Evolutionary conservation across 768 basidiomycete species (phyloP).

Genomic region (Xerocomus potaroensis): DNA sequence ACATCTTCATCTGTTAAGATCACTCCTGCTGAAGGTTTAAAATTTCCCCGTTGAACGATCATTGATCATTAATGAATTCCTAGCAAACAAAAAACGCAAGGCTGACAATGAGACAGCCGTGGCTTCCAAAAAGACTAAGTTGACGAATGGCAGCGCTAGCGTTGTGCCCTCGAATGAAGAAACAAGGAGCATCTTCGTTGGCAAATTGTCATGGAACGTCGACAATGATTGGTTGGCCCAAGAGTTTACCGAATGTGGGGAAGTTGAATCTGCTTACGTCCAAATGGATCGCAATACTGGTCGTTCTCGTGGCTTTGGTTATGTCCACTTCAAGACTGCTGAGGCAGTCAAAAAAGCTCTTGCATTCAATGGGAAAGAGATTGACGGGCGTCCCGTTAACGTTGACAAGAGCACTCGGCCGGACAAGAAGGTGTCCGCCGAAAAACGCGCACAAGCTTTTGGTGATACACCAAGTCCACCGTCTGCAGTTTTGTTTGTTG

Average conservation of each 20-base stretch:
- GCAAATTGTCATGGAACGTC: constrained; percentile 91
- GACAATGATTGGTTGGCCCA: constrained; percentile 92
- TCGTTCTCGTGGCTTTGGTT: constrained; percentile 81
- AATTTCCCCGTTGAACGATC: not conserved
- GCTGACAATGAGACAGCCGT: constrained; percentile 58
- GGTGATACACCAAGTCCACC: constrained; percentile 67
- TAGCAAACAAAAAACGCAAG: constrained; percentile 66
- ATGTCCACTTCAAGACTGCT: constrained; percentile 69
- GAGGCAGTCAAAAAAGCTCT: constrained; percentile 81
- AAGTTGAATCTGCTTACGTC: constrained; percentile 86
- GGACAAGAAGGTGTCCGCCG: constrained; percentile 50
- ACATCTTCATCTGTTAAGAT: constrained; percentile 40
- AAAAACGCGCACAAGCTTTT: constrained; percentile 73
- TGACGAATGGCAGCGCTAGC: constrained; percentile 47
- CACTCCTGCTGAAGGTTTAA: constrained; percentile 38
- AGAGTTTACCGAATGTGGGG: constrained; percentile 87
- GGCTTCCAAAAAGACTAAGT: constrained; percentile 80
- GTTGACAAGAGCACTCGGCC: constrained; percentile 74
- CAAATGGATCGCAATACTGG: constrained; percentile 79
- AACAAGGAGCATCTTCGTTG: constrained; percentile 81
- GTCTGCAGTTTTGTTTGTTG: constrained; percentile 80
- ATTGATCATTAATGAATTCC: constrained; percentile 1
- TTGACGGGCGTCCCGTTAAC: constrained; percentile 87
- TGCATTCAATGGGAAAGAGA: constrained; percentile 76
- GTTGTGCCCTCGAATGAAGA: constrained; percentile 38